Evolutionary conservation across 2,329 filamentous ascomycete species (phyloP).

Genomic region (Aureobasidium subglaciale): DNA sequence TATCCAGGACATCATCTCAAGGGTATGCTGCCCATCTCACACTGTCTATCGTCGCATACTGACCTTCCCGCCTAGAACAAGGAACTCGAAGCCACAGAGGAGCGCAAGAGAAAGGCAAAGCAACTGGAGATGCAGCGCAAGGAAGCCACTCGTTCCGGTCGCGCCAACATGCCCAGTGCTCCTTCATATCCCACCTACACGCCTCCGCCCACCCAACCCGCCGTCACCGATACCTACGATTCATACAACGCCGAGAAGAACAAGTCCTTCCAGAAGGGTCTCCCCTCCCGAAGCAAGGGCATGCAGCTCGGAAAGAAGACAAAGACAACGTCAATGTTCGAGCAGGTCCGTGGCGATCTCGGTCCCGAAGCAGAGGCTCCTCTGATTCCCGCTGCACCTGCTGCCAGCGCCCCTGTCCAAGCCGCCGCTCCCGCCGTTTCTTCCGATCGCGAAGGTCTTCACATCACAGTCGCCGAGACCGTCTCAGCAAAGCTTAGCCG

Average conservation of each 20-base stretch:
- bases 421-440: slow-evolving; percentile 47
- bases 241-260: slow-evolving; percentile 97
- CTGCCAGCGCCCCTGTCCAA: slow-evolving; percentile 43
- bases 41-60: slow-evolving; percentile 10
- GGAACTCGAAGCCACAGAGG: slow-evolving; percentile 94
- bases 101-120: slow-evolving; percentile 97
- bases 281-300: slow-evolving; percentile 78
- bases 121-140: slow-evolving; percentile 98
- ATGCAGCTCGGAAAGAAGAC: slow-evolving; percentile 99
- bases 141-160: slow-evolving; percentile 64
- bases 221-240: slow-evolving; percentile 77
- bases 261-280: slow-evolving; percentile 68
- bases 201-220: slow-evolving; percentile 65
- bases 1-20: slow-evolving; percentile 95
- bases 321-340: slow-evolving; percentile 95
- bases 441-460: slow-evolving; percentile 66
- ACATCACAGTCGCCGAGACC: slow-evolving; percentile 81
- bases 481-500: slow-evolving; percentile 83
- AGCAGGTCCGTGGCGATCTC: slow-evolving; percentile 85
- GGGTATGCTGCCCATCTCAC: slow-evolving; percentile 47
- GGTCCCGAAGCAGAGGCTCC: slow-evolving; percentile 76
- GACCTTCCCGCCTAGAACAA: slow-evolving; percentile 65
- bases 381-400: slow-evolving; percentile 52
- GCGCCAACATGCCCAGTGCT: slow-evolving; percentile 52
- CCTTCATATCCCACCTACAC: slow-evolving; percentile 87